Percentiles rank a stretch among this genome's conserved stretches.
Conservation (phyloP, 2,329 filamentous ascomycete genomes). For the Ophiostoma perfectum region DNA sequence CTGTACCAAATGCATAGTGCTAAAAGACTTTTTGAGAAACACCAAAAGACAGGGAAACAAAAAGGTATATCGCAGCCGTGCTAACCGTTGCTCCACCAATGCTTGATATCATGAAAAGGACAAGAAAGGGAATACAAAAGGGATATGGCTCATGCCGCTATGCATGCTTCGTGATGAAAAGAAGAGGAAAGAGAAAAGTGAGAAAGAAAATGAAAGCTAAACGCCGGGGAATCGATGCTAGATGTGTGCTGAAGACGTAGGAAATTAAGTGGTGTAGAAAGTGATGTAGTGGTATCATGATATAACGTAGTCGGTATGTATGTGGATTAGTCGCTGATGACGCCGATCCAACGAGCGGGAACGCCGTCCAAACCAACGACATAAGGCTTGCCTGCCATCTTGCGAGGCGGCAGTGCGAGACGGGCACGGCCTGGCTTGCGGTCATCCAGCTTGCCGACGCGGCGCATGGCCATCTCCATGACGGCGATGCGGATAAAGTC, state of each 20-base stretch:
- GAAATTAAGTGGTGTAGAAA: not conserved
- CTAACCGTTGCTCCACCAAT: slow-evolving; percentile 5
- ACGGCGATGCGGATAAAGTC: slow-evolving; percentile 67
- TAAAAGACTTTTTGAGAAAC: not conserved
- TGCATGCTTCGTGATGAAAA: slow-evolving; percentile 10
- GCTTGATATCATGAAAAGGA: not conserved
- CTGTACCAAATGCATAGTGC: not conserved
- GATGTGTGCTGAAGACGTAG: not conserved
- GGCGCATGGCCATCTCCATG: slow-evolving; percentile 68
- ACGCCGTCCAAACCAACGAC: slow-evolving; percentile 54
- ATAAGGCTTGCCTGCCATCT: slow-evolving; percentile 49
- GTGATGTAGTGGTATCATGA: not conserved
- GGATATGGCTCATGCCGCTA: slow-evolving; percentile 11
- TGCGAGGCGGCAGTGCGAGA: slow-evolving; percentile 62
- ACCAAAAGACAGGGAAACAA: not conserved
- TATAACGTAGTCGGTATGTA: too few species aligned
- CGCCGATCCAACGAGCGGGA: slow-evolving; percentile 53
- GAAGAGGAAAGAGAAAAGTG: not conserved
- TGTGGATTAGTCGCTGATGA: slow-evolving; percentile 10
- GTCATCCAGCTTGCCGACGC: slow-evolving; percentile 60
- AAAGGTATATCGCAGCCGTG: slow-evolving; percentile 14
- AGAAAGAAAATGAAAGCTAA: not conserved
- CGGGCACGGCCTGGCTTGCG: slow-evolving; percentile 61
- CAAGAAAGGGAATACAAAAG: not conserved
- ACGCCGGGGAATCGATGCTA: slow-evolving; percentile 1